Base-by-base conservation (phyloP, 371 early-diverging fungal genomes). In the Mortierella sp. region DNA sequence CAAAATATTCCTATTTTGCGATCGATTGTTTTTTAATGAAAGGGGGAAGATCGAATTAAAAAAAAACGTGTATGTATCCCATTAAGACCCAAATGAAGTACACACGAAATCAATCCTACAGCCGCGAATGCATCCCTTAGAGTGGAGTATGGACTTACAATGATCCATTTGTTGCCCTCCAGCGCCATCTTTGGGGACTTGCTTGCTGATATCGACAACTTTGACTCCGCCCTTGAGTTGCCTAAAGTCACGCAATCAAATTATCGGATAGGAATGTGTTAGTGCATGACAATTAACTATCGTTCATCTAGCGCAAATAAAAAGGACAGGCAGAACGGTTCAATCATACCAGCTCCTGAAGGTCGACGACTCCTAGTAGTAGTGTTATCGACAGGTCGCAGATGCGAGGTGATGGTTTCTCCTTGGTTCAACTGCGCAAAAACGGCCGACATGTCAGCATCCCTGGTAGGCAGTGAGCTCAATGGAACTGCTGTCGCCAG, bases 161-260 rank as follows among this genome's bases (percentile, higher is more conserved):
- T 93, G 34, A 93, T 91, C 99, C 99, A 99, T 89, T 98, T 98
- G 90, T 94, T 95, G 75, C 97, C 97, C 77, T 96, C 95, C 61
- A 98, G 89, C 40, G 90, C 93, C 71, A 95, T 89, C 87, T 93
- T 95, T 50, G 98, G 94, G 13, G 97, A 95, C 69, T 93, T 94
- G 34, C 16, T 31, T 46, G 48, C 48, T 13, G 48, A 46, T 46
- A 46, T 13, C 4, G 34, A 59, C 3, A 31, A 31, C 16, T 59
- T 59, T 14, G 31, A 14, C 59, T 59, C 59, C 31, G 59, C 31
- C 59, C 82, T 95, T 93, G 67, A 92, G 87, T 2, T 59, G 19
- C 59, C 59, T 59, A 31, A 31, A 31, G 9, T 5, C 59, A 59
- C 5, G 13, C 31, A 59, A 31, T 16, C 31, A 59, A 31, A 0